These are phyloP conservation scores for Clathrospora elynae DNA, from an alignment of 2,329 filamentous ascomycete genomes.

Conservation along the genomic window DNA sequence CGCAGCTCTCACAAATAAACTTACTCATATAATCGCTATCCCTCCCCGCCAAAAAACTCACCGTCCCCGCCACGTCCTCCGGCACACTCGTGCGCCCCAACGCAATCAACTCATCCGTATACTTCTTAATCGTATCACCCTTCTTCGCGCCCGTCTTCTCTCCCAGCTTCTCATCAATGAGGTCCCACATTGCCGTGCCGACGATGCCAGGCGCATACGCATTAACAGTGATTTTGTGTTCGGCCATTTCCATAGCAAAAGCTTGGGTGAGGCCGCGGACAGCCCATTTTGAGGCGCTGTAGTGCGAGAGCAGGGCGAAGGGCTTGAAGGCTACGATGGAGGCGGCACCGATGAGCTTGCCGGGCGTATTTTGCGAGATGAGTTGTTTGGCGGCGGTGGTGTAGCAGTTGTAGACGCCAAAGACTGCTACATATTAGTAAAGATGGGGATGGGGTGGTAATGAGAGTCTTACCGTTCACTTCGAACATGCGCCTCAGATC, in stretches of 20 bases:
- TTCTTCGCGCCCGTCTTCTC: constrained; percentile 57
- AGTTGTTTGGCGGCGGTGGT: constrained; percentile 66
- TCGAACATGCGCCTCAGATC: constrained; percentile 66
- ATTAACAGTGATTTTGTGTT: constrained; percentile 69
- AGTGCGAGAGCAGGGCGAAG: constrained; percentile 64
- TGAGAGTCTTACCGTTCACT: constrained; percentile 61
- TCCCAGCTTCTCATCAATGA: constrained; percentile 66
- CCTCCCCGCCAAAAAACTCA: constrained; percentile 64
- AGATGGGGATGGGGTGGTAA: background rate
- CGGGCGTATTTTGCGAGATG: constrained; percentile 60
- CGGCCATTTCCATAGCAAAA: constrained; percentile 69
- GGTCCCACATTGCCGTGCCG: constrained; percentile 70
- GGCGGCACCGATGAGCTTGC: constrained; percentile 59
- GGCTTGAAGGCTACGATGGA: constrained; percentile 66
- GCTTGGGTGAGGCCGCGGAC: constrained; percentile 69
- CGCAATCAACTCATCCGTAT: constrained; percentile 59
- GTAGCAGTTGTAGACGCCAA: constrained; percentile 69
- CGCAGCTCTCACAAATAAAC: too few species aligned
- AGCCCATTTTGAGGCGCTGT: constrained; percentile 69
- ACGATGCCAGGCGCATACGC: constrained; percentile 71
- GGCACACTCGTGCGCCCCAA: constrained; percentile 64
- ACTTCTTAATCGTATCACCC: constrained; percentile 62
- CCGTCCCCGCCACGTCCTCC: constrained; percentile 66
- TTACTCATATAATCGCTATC: constrained; percentile 69
- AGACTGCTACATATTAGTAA: constrained; percentile 48